phyloP scores from a whole-genome alignment of 148 eudicot species.

The Oxyria digyna region DNA sequence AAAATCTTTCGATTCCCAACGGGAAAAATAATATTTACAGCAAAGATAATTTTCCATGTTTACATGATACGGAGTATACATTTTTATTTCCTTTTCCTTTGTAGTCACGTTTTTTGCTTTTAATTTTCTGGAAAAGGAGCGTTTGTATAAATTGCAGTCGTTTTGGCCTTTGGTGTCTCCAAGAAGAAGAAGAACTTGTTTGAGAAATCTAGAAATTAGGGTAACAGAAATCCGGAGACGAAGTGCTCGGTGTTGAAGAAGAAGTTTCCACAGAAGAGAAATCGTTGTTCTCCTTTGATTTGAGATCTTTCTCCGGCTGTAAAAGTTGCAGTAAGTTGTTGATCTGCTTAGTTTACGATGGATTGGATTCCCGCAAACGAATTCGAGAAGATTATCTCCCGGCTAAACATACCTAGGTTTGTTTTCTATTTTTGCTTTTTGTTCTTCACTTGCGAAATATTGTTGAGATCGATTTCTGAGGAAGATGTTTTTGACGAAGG shows the following conservation, averaged over 20 bases:
- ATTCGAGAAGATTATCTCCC: conserved; percentile 67
- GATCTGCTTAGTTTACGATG: conserved; percentile 17
- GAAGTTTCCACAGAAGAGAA: too few relatives aligned
- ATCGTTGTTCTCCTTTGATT: too few relatives aligned
- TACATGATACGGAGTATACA: background rate
- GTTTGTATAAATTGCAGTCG: background rate
- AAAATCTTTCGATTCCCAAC: background rate
- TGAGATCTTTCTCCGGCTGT: too few relatives aligned
- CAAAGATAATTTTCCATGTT: background rate
- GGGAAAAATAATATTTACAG: background rate
- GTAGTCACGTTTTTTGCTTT: background rate
- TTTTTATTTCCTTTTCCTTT: background rate
- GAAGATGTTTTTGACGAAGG: background rate
- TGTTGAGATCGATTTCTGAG: background rate
- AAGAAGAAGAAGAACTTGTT: background rate
- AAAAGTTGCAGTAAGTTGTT: too few relatives aligned
- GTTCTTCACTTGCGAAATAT: too few relatives aligned
- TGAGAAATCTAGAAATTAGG: background rate
- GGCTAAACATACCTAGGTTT: conserved; percentile 74
- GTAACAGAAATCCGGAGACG: background rate
- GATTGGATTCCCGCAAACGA: conserved; percentile 74
- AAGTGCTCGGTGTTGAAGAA: background rate
- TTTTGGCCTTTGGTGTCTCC: background rate
- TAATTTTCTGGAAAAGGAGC: background rate
- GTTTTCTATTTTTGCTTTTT: conserved; percentile 9